Base-by-base conservation (phyloP, 805 yeast genomes). In the Nakazawaea ishiwadae region DNA sequence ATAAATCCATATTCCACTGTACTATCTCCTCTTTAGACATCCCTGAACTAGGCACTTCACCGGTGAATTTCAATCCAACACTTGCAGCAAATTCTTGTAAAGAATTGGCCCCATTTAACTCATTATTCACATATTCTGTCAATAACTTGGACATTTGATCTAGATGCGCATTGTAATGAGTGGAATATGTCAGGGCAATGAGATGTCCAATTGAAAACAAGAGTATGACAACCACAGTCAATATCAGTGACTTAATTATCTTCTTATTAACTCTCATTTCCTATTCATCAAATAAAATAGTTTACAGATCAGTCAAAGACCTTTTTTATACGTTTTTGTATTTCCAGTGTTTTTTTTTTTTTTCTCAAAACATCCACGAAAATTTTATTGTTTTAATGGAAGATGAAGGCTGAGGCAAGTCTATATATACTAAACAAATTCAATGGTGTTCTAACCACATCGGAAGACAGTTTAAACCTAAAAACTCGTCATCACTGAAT, bases 21-120 rank as follows among this genome's bases (percentile, higher is more conserved):
- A 39, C 28, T 3, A 39, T 21, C 12, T 34, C 42, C 19, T 29
- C 4, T n/a, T 31, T 35, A 4, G 39, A 10, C 39, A 35, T n/a
- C 3, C 15, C 26, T 7, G 36, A 10, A 8, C 11, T 16, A 3
- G 37, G 36, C 10, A 28, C 28, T 15, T 27, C 20, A 5, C 39
- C 40, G 7, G 73, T 58, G 52, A 81, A 79, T 42, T 58, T 48
- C 51, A 51, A 88, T n/a, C n/a, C n/a, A n/a, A n/a, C n/a, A 81
- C 3, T 66, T 66, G 4, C 53, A 54, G 28, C 29, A 18, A 27
- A 50, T 47, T 45, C 79, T 73, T 39, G 58, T 58, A 7, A 66
- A 4, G 6, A 14, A 10, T 18, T 19, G 8, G 33, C 30, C 9
- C 24, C 5, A 14, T 32, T 33, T 12, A 33, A 14, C 7, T 16